Base-by-base conservation (phyloP, 2,329 filamentous ascomycete genomes). In the Nigrospora oryzae region DNA sequence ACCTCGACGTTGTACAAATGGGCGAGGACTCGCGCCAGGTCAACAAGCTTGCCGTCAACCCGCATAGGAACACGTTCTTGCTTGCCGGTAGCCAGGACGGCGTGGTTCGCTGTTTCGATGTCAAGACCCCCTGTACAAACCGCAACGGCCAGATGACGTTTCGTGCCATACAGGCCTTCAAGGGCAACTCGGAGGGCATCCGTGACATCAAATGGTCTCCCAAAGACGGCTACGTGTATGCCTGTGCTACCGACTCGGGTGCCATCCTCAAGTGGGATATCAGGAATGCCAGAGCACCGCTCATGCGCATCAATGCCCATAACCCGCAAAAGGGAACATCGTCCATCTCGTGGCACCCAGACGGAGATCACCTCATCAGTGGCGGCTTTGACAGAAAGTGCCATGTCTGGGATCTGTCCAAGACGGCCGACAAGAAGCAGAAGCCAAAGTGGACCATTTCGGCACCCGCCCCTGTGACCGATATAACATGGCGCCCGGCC, bases 121-220 rank as follows among this genome's bases (percentile, higher is more conserved):
- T 79, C 15, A 70, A 72, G 39, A 61, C 63, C 3, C 70, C 75
- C 1, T 53, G 67, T 3, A 61, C 69, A n/a, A 70, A 67, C 13
- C 68, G 74, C 12, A 70, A 66, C 2, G 72, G 73, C 11, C 65
- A 64, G n/a, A 51, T 68, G 19, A 77, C 72, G 0, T 79, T 75
- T 53, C 66, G 70, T 14, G 61, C 68, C 51, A 51, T 73, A 56
- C 63, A 67, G 56, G 55, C 69, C 46, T 73, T 72, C 58, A 68
- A 66, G 49, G 70, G 71, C 58, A 75, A 75, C 49, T 69, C 70
- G n/a, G 75, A 78, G 44, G 69, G 70, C 30, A 75, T 84, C 31
- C 70, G 77, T 23, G 75, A 81, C 55, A 75, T 84, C n/a, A 72
- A 79, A 51, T 84, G 80, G 80, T 81, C 78, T 13, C 79, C 79